These are phyloP conservation scores for Reticulascus tulasneorum DNA, from an alignment of 2,329 filamentous ascomycete species.

Conservation along the genomic window DNA sequence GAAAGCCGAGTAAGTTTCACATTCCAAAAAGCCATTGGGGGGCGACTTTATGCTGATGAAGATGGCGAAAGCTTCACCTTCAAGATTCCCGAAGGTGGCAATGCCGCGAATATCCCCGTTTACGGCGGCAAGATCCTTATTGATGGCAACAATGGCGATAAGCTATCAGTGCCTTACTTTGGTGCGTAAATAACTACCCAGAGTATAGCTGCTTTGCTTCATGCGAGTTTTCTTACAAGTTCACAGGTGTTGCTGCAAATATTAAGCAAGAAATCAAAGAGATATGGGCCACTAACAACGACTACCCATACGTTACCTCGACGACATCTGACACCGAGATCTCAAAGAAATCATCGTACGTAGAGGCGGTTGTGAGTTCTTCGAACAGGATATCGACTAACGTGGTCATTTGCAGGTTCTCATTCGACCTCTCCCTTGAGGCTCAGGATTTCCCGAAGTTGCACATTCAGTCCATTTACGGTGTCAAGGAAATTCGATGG, in stretches of 20 bases:
- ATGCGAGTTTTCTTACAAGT: too few relatives aligned
- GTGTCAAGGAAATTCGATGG: constrained; percentile 22
- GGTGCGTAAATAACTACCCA: constrained; percentile 11
- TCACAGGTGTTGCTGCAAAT: constrained; percentile 10
- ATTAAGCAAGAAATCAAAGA: constrained; percentile 8
- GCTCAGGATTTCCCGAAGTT: constrained; percentile 23
- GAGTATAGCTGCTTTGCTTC: too few relatives aligned
- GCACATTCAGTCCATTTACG: constrained; percentile 16
- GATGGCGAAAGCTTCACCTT: constrained; percentile 18
- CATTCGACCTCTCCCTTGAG: constrained; percentile 19
- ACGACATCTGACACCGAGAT: constrained; percentile 5
- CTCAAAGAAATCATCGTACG: constrained; percentile 15
- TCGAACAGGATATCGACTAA: too few relatives aligned
- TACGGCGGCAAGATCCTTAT: constrained; percentile 30
- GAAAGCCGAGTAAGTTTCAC: constrained; percentile 1
- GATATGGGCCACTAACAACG: constrained; percentile 11
- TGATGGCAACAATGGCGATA: constrained; percentile 24
- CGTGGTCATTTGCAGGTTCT: too few relatives aligned
- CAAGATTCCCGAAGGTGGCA: constrained; percentile 18
- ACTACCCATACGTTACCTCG: constrained; percentile 8
- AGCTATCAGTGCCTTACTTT: constrained; percentile 27
- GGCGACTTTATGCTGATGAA: neutral
- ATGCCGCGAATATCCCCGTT: constrained; percentile 23
- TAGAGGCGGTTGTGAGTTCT: too few relatives aligned
- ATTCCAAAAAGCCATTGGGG: too few relatives aligned